Conservation (phyloP, 768 basidiomycete species). For the Phanerochaete carnosa region DNA sequence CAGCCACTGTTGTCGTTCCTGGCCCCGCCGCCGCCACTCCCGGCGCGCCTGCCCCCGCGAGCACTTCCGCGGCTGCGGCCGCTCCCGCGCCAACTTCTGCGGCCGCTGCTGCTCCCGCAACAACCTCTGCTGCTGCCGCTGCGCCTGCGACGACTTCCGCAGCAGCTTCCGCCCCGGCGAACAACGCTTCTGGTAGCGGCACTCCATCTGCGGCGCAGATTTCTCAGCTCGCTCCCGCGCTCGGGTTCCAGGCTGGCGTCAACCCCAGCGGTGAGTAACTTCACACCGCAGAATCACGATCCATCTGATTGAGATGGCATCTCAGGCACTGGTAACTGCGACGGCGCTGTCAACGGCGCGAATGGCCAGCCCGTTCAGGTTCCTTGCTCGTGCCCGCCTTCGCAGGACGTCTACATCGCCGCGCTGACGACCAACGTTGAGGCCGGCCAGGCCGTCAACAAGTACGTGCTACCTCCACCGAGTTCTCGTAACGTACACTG, state of each 20-base stretch:
- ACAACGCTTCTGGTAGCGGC: constrained; percentile 1
- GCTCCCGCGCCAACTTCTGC: constrained; percentile 1
- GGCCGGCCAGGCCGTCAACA: constrained; percentile 63
- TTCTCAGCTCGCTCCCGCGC: constrained; percentile 52
- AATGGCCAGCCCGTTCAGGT: constrained; percentile 56
- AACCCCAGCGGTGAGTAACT: constrained; percentile 54
- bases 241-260: constrained; percentile 51
- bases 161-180: neutral
- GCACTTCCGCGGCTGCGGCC: constrained; percentile 1
- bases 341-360: constrained; percentile 56
- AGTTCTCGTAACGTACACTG: no score
- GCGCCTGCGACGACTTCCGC: neutral
- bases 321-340: constrained; percentile 61
- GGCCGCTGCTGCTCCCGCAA: neutral
- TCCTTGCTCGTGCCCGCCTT: constrained; percentile 65
- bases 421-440: constrained; percentile 51
- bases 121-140: constrained; percentile 1
- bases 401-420: constrained; percentile 46
- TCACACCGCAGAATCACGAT: neutral
- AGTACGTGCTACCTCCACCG: constrained; percentile 23
- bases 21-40: constrained; percentile 2
- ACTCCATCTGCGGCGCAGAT: constrained; percentile 6
- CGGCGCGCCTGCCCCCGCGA: constrained; percentile 2
- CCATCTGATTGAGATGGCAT: constrained; percentile 3
- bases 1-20: constrained; percentile 5